Conservation (phyloP, 495 filamentous ascomycete genomes). For the Xylaria nigripes region DNA sequence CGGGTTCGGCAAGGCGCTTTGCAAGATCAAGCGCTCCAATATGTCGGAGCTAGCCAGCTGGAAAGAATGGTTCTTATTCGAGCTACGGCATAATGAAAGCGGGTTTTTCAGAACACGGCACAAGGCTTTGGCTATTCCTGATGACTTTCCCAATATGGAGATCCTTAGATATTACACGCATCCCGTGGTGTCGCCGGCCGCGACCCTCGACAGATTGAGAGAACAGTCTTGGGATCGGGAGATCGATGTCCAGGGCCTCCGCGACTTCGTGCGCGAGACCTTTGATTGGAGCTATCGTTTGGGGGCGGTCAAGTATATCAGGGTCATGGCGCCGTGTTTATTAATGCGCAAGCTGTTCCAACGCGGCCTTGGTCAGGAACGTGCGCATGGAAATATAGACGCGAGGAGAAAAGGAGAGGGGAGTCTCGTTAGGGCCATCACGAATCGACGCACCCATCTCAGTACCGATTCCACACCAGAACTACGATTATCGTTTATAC, state of each 20-base stretch:
- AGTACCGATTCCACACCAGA: constrained; percentile 70
- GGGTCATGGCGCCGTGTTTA: constrained; percentile 69
- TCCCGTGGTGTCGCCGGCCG: constrained; percentile 62
- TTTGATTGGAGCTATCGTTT: constrained; percentile 77
- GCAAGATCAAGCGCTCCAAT: constrained; percentile 44
- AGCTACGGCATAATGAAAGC: constrained; percentile 77
- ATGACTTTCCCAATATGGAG: constrained; percentile 68
- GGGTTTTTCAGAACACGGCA: constrained; percentile 72
- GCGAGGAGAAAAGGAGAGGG: constrained; percentile 38
- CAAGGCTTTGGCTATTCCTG: constrained; percentile 64
- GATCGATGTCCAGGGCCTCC: constrained; percentile 59
- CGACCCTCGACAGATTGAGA: constrained; percentile 51
- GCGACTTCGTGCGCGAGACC: constrained; percentile 63
- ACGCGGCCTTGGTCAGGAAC: constrained; percentile 21
- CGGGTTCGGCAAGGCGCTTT: constrained; percentile 75
- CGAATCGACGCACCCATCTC: constrained; percentile 57
- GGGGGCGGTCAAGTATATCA: constrained; percentile 79
- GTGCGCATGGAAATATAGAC: constrained; percentile 26
- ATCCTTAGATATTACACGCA: constrained; percentile 80
- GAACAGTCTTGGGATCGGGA: constrained; percentile 52
- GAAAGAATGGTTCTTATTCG: constrained; percentile 64
- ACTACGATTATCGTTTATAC: constrained; percentile 67
- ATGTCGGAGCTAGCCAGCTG: constrained; percentile 54
- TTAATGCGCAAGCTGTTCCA: constrained; percentile 55
- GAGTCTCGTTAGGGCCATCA: constrained; percentile 50